Evolutionary conservation across 1,139 yeast species (phyloP).

Genomic region (Chernovozyma sophiae-reginae): DNA sequence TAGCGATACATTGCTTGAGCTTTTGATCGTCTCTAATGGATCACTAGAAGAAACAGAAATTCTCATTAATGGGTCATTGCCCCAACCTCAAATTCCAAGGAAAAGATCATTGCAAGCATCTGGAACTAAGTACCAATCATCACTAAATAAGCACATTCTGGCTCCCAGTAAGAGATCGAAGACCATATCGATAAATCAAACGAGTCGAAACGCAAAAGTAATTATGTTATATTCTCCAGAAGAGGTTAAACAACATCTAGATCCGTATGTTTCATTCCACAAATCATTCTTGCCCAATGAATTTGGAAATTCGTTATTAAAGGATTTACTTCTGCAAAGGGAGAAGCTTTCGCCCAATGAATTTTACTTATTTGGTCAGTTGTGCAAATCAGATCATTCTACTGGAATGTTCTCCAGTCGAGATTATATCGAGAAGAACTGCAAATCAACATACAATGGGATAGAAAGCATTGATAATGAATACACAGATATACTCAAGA

Average conservation of each 20-base stretch:
- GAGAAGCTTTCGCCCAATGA: slow-evolving; percentile 26
- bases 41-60: slow-evolving; percentile 26
- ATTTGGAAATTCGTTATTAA: slow-evolving; percentile 42
- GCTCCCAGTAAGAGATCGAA: background rate
- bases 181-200: background rate
- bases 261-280: slow-evolving; percentile 48
- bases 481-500: slow-evolving; percentile 25
- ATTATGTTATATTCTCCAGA: slow-evolving; percentile 27
- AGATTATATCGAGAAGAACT: too few relatives aligned
- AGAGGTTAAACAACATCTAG: slow-evolving; percentile 34
- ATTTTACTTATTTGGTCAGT: slow-evolving; percentile 59
- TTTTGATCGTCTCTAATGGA: slow-evolving; percentile 37
- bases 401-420: slow-evolving; percentile 33
- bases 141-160: slow-evolving; percentile 8
- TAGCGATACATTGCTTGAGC: slow-evolving; percentile 25
- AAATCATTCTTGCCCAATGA: slow-evolving; percentile 48
- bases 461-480: slow-evolving; percentile 14
- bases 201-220: background rate
- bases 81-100: slow-evolving; percentile 8
- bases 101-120: slow-evolving; percentile 14
- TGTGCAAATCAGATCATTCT: slow-evolving; percentile 52
- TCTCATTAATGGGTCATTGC: slow-evolving; percentile 23
- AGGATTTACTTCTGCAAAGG: slow-evolving; percentile 33
- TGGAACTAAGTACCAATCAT: slow-evolving; percentile 15
- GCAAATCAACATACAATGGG: slow-evolving; percentile 35